These are phyloP conservation scores for Cryomyces minteri DNA, from an alignment of 495 filamentous ascomycete genomes.

Conservation along the genomic window DNA sequence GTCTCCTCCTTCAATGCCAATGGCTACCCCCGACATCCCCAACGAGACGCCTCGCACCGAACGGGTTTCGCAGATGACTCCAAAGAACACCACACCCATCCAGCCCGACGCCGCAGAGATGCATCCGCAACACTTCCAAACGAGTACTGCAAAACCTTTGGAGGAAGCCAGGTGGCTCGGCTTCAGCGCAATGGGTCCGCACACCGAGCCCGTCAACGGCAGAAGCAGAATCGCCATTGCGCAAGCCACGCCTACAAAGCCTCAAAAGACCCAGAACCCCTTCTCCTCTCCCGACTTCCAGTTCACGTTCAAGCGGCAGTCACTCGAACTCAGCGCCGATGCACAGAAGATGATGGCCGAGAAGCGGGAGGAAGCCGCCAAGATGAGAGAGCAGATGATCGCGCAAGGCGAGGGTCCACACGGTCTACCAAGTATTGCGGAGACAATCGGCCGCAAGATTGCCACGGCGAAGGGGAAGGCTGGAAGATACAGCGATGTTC, in stretches of 20 bases:
- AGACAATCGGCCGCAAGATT: constrained; percentile 41
- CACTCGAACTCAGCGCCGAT: constrained; percentile 45
- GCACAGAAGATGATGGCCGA: constrained; percentile 65
- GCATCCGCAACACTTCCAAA: constrained; percentile 20
- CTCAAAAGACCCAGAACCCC: constrained; percentile 2
- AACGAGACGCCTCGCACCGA: background rate
- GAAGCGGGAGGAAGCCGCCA: constrained; percentile 46
- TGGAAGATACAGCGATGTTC: constrained; percentile 58
- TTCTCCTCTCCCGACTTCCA: constrained; percentile 45
- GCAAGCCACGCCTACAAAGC: constrained; percentile 16
- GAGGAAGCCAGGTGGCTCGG: constrained; percentile 23
- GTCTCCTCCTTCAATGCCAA: background rate
- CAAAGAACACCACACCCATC: constrained; percentile 15
- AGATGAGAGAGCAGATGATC: constrained; percentile 45
- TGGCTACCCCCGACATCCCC: background rate
- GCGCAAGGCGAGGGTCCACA: constrained; percentile 11
- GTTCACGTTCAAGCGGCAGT: constrained; percentile 44
- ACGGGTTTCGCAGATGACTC: constrained; percentile 6
- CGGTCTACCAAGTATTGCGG: constrained; percentile 27
- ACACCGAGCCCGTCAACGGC: constrained; percentile 18
- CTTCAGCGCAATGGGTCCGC: constrained; percentile 14
- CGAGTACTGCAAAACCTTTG: constrained; percentile 15
- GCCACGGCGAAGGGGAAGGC: constrained; percentile 60
- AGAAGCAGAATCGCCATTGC: constrained; percentile 5
- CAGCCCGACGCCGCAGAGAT: constrained; percentile 16